A percentile compares a stretch with the other conserved stretches of the same genome.
These are phyloP conservation scores for Sporothrix phasma DNA, from an alignment of 2,329 filamentous ascomycete genomes.

Conservation along the genomic window DNA sequence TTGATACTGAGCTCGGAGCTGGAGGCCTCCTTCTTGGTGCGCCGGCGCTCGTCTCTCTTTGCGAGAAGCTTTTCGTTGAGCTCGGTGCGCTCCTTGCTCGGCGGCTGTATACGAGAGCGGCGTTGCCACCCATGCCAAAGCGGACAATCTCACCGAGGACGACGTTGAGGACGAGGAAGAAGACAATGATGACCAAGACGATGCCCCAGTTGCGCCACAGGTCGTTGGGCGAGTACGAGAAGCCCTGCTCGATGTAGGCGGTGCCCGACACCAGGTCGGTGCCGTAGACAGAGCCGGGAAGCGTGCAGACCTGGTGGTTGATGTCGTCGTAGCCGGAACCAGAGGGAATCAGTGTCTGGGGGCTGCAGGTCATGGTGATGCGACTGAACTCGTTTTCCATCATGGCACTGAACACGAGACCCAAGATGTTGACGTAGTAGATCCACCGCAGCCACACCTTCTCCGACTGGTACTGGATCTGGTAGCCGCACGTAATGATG, in stretches of 20 bases:
- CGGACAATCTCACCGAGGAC: slow-evolving; percentile 69
- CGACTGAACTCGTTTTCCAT: slow-evolving; percentile 81
- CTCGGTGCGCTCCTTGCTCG: slow-evolving; percentile 54
- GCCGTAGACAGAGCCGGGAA: slow-evolving; percentile 60
- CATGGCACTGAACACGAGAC: slow-evolving; percentile 63
- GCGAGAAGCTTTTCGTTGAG: slow-evolving; percentile 53
- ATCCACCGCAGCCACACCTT: slow-evolving; percentile 75
- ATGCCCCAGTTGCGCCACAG: slow-evolving; percentile 83
- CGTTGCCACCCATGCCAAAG: slow-evolving; percentile 70
- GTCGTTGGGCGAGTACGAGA: slow-evolving; percentile 54
- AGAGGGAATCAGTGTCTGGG: slow-evolving; percentile 57
- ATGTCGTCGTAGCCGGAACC: slow-evolving; percentile 62
- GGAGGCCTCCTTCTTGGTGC: slow-evolving; percentile 34
- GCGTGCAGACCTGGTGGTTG: slow-evolving; percentile 69
- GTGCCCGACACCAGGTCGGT: slow-evolving; percentile 52
- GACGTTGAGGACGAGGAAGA: slow-evolving; percentile 67
- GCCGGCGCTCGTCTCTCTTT: slow-evolving; percentile 48
- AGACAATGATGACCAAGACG: slow-evolving; percentile 61
- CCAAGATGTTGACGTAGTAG: slow-evolving; percentile 65
- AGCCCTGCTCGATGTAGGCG: slow-evolving; percentile 59
- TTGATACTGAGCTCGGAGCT: slow-evolving; percentile 44
- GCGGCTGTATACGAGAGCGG: slow-evolving; percentile 65
- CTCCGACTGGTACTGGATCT: slow-evolving; percentile 68
- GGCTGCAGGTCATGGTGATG: slow-evolving; percentile 58
- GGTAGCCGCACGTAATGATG: slow-evolving; percentile 69